Evolutionary conservation across 495 filamentous ascomycete genomes (phyloP), one percentile per base, ranked within the genome.

Genomic region (Ramalina peruviana): DNA sequence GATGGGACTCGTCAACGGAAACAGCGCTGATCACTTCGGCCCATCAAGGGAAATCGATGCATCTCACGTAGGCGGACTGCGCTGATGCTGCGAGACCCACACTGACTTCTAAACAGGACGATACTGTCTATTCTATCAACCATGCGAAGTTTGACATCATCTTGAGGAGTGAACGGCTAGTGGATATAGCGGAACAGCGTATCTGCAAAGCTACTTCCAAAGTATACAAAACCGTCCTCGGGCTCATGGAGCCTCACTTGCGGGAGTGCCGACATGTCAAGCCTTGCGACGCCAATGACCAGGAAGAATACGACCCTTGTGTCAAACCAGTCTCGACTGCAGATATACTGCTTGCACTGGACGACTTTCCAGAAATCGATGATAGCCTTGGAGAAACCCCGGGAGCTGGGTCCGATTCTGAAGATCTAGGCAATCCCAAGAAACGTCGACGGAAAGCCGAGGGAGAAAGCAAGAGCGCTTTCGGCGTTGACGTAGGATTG

Each of bases 131-230:
- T 41, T 80, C 85, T 26, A 71, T 96, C 21, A 94, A 95, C 62
- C 82, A 87, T 60, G 83, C 86, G 36, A 95, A 89, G 59, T 81
- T 86, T 40, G 72, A 79, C 4, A 85, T 97, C 13, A 72, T 83
- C 16, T 73, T 93, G 48, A 86, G 92, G 47, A 95, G 83, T 54
- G 72, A 76, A 45, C 79, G 79, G 20, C 81, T 98, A 27, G 76
- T 83, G 37, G 67, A 72, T 3, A 66, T 80, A 20, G 81, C 72
- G 3, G 68, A 69, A 55, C 76, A 72, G 54, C 74, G 67, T 57
- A 72, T 78, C 52, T 81, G 81, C 45, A 70, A 71, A 52, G 77
- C 65, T 0, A 88, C 89, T 0, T 74, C 78, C 3, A 72, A 80
- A 43, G 76, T 96, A 17, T 98, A 95, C 54, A 75, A 73, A 21